Conservation (phyloP, 805 yeast species). For the Metschnikowia borealis region DNA sequence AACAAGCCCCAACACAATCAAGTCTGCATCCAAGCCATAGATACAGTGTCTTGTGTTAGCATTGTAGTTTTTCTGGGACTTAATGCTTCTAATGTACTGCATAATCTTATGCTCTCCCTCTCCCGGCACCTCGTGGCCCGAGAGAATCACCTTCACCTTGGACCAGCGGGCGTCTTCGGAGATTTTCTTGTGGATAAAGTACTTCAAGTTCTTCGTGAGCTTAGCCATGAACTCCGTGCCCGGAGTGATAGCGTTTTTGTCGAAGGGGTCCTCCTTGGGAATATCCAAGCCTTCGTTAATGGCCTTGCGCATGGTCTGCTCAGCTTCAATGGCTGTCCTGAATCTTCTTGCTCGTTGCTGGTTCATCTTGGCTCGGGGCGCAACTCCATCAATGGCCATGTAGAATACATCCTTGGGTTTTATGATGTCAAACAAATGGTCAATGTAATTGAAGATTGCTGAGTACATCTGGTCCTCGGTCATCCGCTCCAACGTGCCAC, state of each 20-base stretch:
- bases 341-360: slow-evolving; percentile 96
- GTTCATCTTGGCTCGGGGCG: slow-evolving; percentile 98
- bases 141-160: slow-evolving; percentile 65
- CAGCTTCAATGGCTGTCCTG: slow-evolving; percentile 90
- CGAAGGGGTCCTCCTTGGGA: slow-evolving; percentile 84
- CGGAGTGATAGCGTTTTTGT: slow-evolving; percentile 90
- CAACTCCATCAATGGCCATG: slow-evolving; percentile 99
- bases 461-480: slow-evolving; percentile 90
- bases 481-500: slow-evolving; percentile 55
- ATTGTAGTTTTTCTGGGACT: slow-evolving; percentile 68
- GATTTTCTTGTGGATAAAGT: slow-evolving; percentile 83
- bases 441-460: slow-evolving; percentile 91
- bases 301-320: slow-evolving; percentile 71
- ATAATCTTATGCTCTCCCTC: slow-evolving; percentile 98
- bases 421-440: slow-evolving; percentile 83
- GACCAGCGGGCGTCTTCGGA: slow-evolving; percentile 87
- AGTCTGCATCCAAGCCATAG: slow-evolving; percentile 94
- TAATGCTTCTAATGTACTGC: slow-evolving; percentile 80
- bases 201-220: slow-evolving; percentile 74
- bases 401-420: slow-evolving; percentile 82
- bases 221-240: slow-evolving; percentile 96
- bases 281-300: slow-evolving; percentile 65
- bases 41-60: slow-evolving; percentile 88
- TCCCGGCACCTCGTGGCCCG: slow-evolving; percentile 97
- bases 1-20: slow-evolving; percentile 87